phyloP scores from a whole-genome alignment of 2,329 filamentous ascomycete species.

The Phialemoniopsis sp. region DNA sequence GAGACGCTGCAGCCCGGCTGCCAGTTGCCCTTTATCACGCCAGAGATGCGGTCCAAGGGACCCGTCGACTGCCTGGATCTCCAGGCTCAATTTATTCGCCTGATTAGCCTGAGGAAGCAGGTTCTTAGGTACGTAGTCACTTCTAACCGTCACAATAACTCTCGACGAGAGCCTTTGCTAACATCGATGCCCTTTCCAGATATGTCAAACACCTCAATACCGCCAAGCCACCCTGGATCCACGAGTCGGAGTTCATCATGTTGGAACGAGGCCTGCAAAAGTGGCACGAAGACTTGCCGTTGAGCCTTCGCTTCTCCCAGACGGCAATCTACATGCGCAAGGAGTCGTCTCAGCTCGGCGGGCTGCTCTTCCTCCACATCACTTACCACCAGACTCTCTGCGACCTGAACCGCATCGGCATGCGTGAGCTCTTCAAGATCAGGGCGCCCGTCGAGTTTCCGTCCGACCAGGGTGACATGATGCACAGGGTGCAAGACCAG shows the following conservation, averaged over 20 bases:
- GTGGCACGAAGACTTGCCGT: conserved; percentile 8
- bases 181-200: not conserved
- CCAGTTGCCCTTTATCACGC: conserved; percentile 4
- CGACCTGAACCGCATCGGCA: conserved; percentile 7
- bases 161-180: no score
- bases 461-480: conserved; percentile 12
- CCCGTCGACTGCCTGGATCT: conserved; percentile 4
- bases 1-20: conserved; percentile 7
- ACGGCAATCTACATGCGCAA: conserved; percentile 8
- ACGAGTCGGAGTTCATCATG: conserved; percentile 6
- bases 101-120: conserved; percentile 6
- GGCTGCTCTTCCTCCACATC: conserved; percentile 8
- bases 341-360: conserved; percentile 9
- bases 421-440: conserved; percentile 4
- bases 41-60: conserved; percentile 3
- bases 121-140: conserved; percentile 7
- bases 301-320: conserved; percentile 7
- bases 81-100: conserved; percentile 9
- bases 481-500: conserved; percentile 12
- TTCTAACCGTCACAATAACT: no score
- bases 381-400: conserved; percentile 11
- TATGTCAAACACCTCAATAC: conserved; percentile 8
- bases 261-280: conserved; percentile 3
- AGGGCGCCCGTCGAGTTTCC: conserved; percentile 5
- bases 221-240: conserved; percentile 3